Percentiles rank a stretch among this genome's conserved stretches.
Conservation (phyloP, 345 rosid genomes). For the Citrus reticulata region DNA sequence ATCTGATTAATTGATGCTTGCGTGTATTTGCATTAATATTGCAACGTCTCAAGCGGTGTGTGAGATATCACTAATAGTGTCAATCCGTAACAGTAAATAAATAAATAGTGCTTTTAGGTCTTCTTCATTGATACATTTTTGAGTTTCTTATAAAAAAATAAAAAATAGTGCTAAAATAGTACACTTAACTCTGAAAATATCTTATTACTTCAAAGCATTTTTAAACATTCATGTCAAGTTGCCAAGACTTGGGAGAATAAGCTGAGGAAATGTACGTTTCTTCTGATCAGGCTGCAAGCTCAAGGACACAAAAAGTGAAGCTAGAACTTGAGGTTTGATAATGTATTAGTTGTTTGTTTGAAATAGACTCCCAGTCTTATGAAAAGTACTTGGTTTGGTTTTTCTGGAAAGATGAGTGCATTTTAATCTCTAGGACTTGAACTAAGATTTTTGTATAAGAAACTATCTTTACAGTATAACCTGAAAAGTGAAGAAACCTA, state of each 20-base stretch:
- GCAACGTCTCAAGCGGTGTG: not conserved
- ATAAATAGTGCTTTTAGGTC: not conserved
- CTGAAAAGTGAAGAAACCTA: not conserved
- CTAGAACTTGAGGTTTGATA: not conserved
- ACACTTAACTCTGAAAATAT: not conserved
- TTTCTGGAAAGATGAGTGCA: not conserved
- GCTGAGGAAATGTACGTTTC: not conserved
- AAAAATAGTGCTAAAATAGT: not conserved
- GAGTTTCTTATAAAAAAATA: no score
- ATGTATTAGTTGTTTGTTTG: not conserved
- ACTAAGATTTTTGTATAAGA: not conserved
- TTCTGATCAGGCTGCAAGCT: not conserved
- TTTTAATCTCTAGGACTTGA: not conserved
- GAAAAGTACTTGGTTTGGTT: not conserved
- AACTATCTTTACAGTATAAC: not conserved
- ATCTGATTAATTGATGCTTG: not conserved
- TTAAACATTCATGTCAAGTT: not conserved
- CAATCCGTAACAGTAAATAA: not conserved
- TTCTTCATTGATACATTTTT: no score
- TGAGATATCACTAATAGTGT: not conserved
- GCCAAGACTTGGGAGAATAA: not conserved
- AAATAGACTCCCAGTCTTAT: not conserved
- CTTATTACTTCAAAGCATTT: not conserved
- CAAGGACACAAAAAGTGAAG: not conserved
- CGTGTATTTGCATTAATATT: not conserved